Evolutionary conservation across 768 basidiomycete species (phyloP).

Genomic region (Trametes cingulata): DNA sequence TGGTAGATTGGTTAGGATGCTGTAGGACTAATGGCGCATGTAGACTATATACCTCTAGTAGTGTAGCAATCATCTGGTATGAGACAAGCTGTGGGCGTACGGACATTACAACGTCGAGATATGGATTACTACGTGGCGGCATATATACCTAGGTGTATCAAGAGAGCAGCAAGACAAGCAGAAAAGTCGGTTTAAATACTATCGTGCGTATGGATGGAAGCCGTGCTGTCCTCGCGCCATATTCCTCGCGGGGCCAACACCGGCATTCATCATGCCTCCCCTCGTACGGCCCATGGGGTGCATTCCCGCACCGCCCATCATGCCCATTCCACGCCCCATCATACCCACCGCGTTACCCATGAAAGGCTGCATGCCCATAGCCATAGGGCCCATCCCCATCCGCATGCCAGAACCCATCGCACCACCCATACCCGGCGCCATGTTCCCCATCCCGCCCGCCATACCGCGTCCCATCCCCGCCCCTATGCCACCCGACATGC

Average conservation of each 20-base stretch:
- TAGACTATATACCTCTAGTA: conserved; percentile 22
- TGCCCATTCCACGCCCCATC: conserved; percentile 25
- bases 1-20: not conserved
- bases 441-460: conserved; percentile 27
- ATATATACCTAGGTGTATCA: conserved; percentile 15
- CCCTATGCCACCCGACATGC: conserved; percentile 22
- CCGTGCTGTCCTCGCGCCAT: conserved; percentile 68
- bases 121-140: conserved; percentile 17
- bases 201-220: conserved; percentile 79
- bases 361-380: conserved; percentile 27
- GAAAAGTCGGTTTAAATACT: conserved; percentile 12
- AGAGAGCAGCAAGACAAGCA: conserved; percentile 3
- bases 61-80: conserved; percentile 21
- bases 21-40: conserved; percentile 18
- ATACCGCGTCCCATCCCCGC: conserved; percentile 22
- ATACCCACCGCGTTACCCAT: conserved; percentile 24
- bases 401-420: conserved; percentile 23
- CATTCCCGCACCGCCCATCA: conserved; percentile 32
- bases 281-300: conserved; percentile 41
- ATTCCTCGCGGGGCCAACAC: conserved; percentile 70
- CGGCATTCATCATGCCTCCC: conserved; percentile 47
- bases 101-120: conserved; percentile 20
- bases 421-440: conserved; percentile 27
- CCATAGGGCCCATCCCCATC: conserved; percentile 28
- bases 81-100: conserved; percentile 12